A percentile compares a stretch with the other conserved stretches of the same genome.
These are phyloP conservation scores for Epithemia pelagica DNA, from an alignment of 108 stramenopile genomes.

Conservation along the genomic window DNA sequence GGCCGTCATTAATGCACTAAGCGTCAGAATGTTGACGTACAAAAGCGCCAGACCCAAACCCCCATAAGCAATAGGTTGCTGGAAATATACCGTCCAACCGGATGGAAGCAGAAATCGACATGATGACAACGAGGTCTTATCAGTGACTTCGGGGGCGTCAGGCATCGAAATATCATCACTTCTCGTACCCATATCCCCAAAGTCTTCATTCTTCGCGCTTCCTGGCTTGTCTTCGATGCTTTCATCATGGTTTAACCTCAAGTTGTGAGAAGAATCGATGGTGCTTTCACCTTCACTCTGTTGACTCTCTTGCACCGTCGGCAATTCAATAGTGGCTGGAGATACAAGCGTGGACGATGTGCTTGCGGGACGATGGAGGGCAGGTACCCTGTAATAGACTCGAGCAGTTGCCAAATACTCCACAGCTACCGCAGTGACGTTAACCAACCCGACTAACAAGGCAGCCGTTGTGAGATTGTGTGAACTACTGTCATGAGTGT, in stretches of 20 bases:
- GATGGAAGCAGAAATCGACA: constrained; percentile 12
- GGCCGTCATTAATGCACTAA: constrained; percentile 55
- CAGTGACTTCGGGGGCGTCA: not conserved
- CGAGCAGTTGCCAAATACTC: constrained; percentile 38
- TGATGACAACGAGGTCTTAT: not conserved
- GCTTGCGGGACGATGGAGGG: not conserved
- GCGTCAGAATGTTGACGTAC: constrained; percentile 52
- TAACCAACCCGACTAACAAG: constrained; percentile 40
- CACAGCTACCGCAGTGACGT: constrained; percentile 34
- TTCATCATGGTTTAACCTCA: not conserved
- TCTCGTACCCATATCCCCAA: not conserved
- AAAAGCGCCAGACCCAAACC: constrained; percentile 46
- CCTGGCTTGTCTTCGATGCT: no score
- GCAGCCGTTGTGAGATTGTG: constrained; percentile 27
- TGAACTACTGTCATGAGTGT: not conserved
- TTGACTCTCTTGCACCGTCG: not conserved
- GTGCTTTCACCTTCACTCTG: not conserved
- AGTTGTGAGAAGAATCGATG: not conserved
- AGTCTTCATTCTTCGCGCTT: no score
- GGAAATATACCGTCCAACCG: constrained; percentile 26
- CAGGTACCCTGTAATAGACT: constrained; percentile 29
- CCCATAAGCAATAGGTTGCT: constrained; percentile 30
- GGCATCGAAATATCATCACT: not conserved
- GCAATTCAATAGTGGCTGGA: not conserved
- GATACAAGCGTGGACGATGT: not conserved